Conservation (phyloP, 1,139 yeast species). For the Yamadazyma dendronema region DNA sequence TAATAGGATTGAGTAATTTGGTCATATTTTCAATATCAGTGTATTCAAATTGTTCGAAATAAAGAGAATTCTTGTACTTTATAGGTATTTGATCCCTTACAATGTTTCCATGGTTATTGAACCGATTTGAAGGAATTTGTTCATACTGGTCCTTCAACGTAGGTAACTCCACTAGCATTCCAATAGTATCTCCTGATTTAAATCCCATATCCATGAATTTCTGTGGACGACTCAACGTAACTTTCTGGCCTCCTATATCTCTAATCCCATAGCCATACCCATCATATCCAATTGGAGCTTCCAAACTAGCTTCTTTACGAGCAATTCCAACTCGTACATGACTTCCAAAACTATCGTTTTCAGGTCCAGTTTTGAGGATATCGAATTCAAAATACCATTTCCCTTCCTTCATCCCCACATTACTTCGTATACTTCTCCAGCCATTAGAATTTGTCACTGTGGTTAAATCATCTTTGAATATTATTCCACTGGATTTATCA, state of each 20-base stretch:
- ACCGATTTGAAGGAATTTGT: slow-evolving; percentile 13
- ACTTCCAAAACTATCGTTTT: slow-evolving; percentile 31
- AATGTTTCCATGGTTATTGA: slow-evolving; percentile 33
- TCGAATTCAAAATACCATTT: slow-evolving; percentile 74
- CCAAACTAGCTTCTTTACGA: slow-evolving; percentile 82
- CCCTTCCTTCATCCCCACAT: slow-evolving; percentile 78
- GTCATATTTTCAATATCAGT: slow-evolving; percentile 75
- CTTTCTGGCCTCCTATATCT: slow-evolving; percentile 74
- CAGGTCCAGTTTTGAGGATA: slow-evolving; percentile 38
- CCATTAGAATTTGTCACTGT: slow-evolving; percentile 62
- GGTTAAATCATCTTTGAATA: slow-evolving; percentile 39
- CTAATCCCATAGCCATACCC: slow-evolving; percentile 91
- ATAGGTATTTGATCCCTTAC: slow-evolving; percentile 87
- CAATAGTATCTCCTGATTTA: slow-evolving; percentile 76
- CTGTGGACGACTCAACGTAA: slow-evolving; percentile 71
- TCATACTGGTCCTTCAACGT: slow-evolving; percentile 37
- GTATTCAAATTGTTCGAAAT: slow-evolving; percentile 86
- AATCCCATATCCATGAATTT: slow-evolving; percentile 49
- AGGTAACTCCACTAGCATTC: slow-evolving; percentile 77
- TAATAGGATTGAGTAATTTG: slow-evolving; percentile 70
- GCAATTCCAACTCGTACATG: slow-evolving; percentile 85
- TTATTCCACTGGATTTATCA: slow-evolving; percentile 67
- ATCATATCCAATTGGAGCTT: slow-evolving; percentile 95
- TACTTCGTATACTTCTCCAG: slow-evolving; percentile 79
- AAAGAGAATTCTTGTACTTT: slow-evolving; percentile 71